phyloP scores from a whole-genome alignment of 371 early-diverging fungal species.

The Umbelopsis sp. region DNA sequence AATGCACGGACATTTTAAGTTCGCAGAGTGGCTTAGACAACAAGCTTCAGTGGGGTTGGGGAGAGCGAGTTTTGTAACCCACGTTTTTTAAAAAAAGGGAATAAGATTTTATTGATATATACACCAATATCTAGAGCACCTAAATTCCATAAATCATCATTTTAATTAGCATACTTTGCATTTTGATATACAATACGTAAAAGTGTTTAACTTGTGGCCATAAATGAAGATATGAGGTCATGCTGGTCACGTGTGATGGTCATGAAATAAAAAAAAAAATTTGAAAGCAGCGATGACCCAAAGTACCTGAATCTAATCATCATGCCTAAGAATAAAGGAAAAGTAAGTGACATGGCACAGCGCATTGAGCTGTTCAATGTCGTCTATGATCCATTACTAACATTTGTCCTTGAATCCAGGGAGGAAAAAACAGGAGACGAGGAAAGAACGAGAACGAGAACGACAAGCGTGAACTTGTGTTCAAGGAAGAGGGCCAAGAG shows the following conservation, averaged over 20 bases:
- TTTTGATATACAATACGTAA: too few species aligned
- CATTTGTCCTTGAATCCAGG: conserved; percentile 52
- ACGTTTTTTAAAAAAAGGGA: too few species aligned
- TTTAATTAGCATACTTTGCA: too few species aligned
- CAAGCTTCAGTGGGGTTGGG: not conserved
- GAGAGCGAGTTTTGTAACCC: not conserved
- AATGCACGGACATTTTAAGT: not conserved
- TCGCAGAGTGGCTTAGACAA: not conserved
- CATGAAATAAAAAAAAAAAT: conserved; percentile 15
- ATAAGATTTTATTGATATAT: too few species aligned
- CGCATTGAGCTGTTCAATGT: not conserved
- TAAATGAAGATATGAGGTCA: conserved; percentile 7
- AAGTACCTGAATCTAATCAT: conserved; percentile 26
- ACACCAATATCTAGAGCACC: too few species aligned
- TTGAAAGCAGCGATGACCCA: conserved; percentile 1
- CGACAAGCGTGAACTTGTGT: conserved; percentile 93
- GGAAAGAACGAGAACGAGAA: conserved; percentile 97
- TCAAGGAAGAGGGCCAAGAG: conserved; percentile 96
- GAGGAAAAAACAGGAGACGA: conserved; percentile 96
- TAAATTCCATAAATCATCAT: too few species aligned
- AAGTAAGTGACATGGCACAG: conserved; percentile 46
- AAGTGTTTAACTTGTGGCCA: too few species aligned
- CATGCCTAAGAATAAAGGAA: conserved; percentile 93
- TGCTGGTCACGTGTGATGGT: not conserved
- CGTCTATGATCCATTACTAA: not conserved